Conservation (phyloP, 768 basidiomycete species). For the Hygrophorus russula region DNA sequence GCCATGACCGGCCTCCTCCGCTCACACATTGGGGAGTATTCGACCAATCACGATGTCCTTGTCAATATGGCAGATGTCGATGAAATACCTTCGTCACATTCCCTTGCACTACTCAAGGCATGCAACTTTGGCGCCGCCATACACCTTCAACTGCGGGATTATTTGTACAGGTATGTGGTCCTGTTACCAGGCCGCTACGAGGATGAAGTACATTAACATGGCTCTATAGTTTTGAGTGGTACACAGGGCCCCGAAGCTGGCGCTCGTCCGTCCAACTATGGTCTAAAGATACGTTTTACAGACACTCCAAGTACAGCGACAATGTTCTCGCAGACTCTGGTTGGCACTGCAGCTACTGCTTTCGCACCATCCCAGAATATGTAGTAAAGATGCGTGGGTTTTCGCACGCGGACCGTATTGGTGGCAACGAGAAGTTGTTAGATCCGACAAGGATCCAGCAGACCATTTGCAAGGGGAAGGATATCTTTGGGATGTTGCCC, state of each 20-base stretch:
- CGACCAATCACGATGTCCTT: slow-evolving; percentile 22
- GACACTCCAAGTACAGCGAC: slow-evolving; percentile 37
- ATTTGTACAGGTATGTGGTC: slow-evolving; percentile 25
- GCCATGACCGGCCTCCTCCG: slow-evolving; percentile 38
- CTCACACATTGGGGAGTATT: slow-evolving; percentile 21
- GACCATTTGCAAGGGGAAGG: slow-evolving; percentile 47
- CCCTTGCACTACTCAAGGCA: slow-evolving; percentile 36
- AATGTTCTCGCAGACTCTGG: slow-evolving; percentile 48
- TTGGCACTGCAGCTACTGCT: slow-evolving; percentile 64
- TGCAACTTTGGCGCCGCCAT: slow-evolving; percentile 43
- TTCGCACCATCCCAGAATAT: slow-evolving; percentile 47
- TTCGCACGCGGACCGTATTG: slow-evolving; percentile 53
- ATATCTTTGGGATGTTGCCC: slow-evolving; percentile 57
- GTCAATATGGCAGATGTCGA: slow-evolving; percentile 55
- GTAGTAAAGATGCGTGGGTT: slow-evolving; percentile 48
- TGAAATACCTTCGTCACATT: slow-evolving; percentile 45
- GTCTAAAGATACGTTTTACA: slow-evolving; percentile 31
- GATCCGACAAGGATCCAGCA: slow-evolving; percentile 42
- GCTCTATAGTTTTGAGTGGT: slow-evolving; percentile 42
- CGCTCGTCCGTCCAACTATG: slow-evolving; percentile 42
- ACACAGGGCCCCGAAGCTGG: slow-evolving; percentile 42
- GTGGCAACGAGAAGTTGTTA: slow-evolving; percentile 33
- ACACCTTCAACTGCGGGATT: slow-evolving; percentile 52
- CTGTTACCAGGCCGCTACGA: too few relatives aligned
- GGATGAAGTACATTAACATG: too few relatives aligned